Percentiles rank a stretch among this genome's conserved stretches.
Conservation (phyloP, 2,329 filamentous ascomycete species). For the Mariannaea elegans region DNA sequence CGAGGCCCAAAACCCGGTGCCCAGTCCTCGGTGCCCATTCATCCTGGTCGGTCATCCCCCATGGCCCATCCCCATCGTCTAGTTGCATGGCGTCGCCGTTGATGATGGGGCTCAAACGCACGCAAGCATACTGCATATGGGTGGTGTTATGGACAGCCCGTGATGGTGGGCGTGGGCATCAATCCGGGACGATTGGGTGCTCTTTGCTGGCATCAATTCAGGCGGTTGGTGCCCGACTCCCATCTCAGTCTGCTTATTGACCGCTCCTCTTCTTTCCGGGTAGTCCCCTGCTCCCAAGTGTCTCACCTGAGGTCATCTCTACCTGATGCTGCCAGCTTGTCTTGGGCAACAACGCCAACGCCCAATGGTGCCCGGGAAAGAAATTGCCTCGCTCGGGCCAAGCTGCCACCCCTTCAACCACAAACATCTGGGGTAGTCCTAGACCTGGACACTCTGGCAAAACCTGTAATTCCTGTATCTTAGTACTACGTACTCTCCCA, state of each 20-base stretch:
- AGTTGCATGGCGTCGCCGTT: constrained; percentile 2
- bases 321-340: constrained; percentile 41
- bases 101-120: constrained; percentile 1
- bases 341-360: constrained; percentile 48
- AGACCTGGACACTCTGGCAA: constrained; percentile 24
- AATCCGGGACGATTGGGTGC: constrained; percentile 39
- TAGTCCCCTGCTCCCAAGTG: constrained; percentile 44
- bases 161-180: constrained; percentile 42
- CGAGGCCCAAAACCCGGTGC: background rate
- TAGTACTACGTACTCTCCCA: background rate
- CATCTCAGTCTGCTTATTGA: constrained; percentile 40
- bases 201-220: constrained; percentile 36
- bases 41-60: no score
- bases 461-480: background rate
- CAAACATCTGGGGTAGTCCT: constrained; percentile 43
- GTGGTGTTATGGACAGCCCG: constrained; percentile 23
- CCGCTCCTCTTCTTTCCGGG: constrained; percentile 46
- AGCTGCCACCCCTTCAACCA: constrained; percentile 27
- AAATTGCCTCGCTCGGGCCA: constrained; percentile 34
- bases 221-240: constrained; percentile 42
- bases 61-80: background rate
- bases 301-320: constrained; percentile 42
- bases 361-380: constrained; percentile 42
- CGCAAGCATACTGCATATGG: background rate
- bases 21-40: constrained; percentile 13